Percentiles rank a stretch among this genome's conserved stretches.
phyloP scores from a whole-genome alignment of 768 basidiomycete species.

The Suillus cothurnatus region DNA sequence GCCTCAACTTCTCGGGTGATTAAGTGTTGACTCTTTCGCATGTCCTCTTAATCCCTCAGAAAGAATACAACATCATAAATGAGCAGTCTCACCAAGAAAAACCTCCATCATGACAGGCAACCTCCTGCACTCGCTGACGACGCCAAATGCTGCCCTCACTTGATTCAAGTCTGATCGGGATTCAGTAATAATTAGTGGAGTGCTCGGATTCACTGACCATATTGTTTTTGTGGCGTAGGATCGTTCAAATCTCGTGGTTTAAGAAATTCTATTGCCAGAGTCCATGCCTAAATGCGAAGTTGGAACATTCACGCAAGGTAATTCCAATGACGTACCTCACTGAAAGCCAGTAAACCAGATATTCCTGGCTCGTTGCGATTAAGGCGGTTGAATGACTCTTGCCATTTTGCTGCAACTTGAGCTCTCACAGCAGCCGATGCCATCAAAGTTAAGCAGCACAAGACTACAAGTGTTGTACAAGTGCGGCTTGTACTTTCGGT shows the following conservation, averaged over 20 bases:
- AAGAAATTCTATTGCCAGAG: slow-evolving; percentile 52
- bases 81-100: slow-evolving; percentile 59
- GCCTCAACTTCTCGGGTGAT: slow-evolving; percentile 60
- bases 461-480: too few relatives aligned
- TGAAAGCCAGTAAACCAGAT: slow-evolving; percentile 63
- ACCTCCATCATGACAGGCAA: slow-evolving; percentile 67
- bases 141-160: slow-evolving; percentile 57
- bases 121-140: slow-evolving; percentile 59
- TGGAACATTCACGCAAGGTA: background rate
- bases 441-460: slow-evolving; percentile 35
- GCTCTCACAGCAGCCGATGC: slow-evolving; percentile 62
- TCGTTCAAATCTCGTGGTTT: slow-evolving; percentile 55
- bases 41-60: slow-evolving; percentile 49
- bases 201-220: slow-evolving; percentile 25
- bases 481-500: too few relatives aligned
- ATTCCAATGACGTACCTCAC: slow-evolving; percentile 44
- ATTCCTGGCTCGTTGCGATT: slow-evolving; percentile 63
- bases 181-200: slow-evolving; percentile 12
- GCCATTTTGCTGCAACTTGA: slow-evolving; percentile 72
- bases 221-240: slow-evolving; percentile 28
- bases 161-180: slow-evolving; percentile 45
- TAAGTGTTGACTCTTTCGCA: slow-evolving; percentile 59
- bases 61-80: background rate
- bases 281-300: slow-evolving; percentile 55
- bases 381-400: slow-evolving; percentile 65